These are phyloP conservation scores for Pilatotrama ljubarskyi DNA, from an alignment of 768 basidiomycete species.

Conservation along the genomic window DNA sequence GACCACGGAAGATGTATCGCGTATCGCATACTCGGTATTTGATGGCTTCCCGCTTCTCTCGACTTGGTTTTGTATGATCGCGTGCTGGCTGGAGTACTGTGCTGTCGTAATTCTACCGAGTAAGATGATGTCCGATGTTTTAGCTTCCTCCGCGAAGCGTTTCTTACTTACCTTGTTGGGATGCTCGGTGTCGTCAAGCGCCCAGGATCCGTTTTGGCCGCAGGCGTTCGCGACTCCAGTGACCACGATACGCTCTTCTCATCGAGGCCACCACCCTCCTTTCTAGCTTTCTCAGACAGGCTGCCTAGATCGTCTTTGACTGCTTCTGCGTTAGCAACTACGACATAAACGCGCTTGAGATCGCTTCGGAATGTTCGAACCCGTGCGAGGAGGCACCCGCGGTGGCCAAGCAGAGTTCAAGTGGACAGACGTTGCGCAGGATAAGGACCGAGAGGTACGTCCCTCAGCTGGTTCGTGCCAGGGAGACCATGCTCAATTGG, in stretches of 20 bases:
- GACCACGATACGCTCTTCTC: no score
- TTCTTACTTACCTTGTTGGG: conserved; percentile 2
- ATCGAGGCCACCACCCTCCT: no score
- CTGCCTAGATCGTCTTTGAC: no score
- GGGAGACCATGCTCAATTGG: neutral
- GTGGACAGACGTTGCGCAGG: conserved; percentile 87
- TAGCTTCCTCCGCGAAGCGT: no score
- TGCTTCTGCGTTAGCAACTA: neutral
- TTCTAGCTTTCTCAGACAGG: no score
- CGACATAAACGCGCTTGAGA: neutral
- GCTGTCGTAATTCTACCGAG: no score
- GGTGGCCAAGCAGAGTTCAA: conserved; percentile 93
- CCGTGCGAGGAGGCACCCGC: conserved; percentile 84
- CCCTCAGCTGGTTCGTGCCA: neutral
- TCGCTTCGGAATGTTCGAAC: conserved; percentile 65
- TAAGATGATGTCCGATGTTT: no score
- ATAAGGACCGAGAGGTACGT: conserved; percentile 88
- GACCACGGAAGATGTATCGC: no score
- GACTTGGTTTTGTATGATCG: no score
- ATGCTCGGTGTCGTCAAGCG: neutral
- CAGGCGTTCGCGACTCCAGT: neutral
- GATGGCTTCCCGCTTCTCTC: no score
- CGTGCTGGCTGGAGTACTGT: no score
- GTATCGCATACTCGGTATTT: no score
- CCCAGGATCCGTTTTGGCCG: neutral